These are phyloP conservation scores for Plenodomus biglobosus DNA, from an alignment of 2,329 filamentous ascomycete species.

Conservation along the genomic window DNA sequence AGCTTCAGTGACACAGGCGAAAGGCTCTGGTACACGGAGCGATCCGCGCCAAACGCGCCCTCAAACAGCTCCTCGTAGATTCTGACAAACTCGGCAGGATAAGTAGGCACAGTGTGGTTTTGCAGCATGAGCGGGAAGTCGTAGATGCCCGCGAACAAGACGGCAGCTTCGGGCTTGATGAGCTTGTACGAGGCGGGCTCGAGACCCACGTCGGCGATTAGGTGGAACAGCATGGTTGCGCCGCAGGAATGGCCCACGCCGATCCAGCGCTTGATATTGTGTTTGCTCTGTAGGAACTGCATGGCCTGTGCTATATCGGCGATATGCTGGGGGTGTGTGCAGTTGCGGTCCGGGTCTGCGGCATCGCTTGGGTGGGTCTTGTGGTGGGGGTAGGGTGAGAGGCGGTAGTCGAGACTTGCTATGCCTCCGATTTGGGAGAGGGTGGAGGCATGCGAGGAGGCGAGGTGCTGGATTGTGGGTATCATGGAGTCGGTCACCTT, in stretches of 20 bases:
- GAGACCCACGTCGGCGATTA: slow-evolving; percentile 31
- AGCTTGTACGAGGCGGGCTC: not conserved
- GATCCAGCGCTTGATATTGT: slow-evolving; percentile 54
- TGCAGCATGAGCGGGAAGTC: slow-evolving; percentile 59
- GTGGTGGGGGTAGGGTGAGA: slow-evolving; percentile 55
- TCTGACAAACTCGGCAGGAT: slow-evolving; percentile 37
- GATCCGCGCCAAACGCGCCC: slow-evolving; percentile 60
- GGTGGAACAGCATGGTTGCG: slow-evolving; percentile 64
- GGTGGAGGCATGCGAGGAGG: slow-evolving; percentile 12
- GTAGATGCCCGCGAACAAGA: slow-evolving; percentile 68
- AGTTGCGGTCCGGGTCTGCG: slow-evolving; percentile 51
- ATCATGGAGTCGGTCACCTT: slow-evolving; percentile 40
- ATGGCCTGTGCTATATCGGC: slow-evolving; percentile 59
- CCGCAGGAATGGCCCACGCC: slow-evolving; percentile 66
- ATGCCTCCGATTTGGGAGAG: slow-evolving; percentile 57
- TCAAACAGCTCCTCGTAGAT: slow-evolving; percentile 62
- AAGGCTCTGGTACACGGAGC: slow-evolving; percentile 32
- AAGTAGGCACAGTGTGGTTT: slow-evolving; percentile 45
- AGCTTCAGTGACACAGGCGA: slow-evolving; percentile 57
- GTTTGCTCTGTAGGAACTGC: slow-evolving; percentile 51
- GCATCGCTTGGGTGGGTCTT: slow-evolving; percentile 51
- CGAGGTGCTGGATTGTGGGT: slow-evolving; percentile 43
- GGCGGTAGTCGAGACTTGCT: slow-evolving; percentile 65
- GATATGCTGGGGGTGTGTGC: slow-evolving; percentile 63
- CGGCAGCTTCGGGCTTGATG: slow-evolving; percentile 48